phyloP scores from a whole-genome alignment of 176 grass and related monocot genomes.

The Metroxylon sagu region DNA sequence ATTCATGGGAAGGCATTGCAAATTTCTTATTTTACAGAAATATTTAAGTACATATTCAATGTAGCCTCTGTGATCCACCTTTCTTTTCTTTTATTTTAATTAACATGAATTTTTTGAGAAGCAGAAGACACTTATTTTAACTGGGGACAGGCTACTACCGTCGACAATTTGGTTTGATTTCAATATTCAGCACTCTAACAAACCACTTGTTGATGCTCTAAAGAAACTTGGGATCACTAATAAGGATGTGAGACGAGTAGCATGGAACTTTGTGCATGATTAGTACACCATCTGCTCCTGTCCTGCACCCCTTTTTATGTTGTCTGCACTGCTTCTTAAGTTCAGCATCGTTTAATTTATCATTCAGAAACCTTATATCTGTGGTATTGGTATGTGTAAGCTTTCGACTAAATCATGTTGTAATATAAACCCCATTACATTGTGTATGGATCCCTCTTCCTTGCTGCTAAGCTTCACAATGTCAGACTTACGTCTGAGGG shows the following conservation, averaged over 20 bases:
- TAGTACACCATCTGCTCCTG: constrained; percentile 17
- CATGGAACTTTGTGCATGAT: constrained; percentile 44
- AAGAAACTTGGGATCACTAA: constrained; percentile 37
- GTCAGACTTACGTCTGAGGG: constrained; percentile 28
- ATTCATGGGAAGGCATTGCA: constrained; percentile 33
- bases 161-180: constrained; percentile 67
- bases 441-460: constrained; percentile 37
- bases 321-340: no score
- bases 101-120: constrained; percentile 40
- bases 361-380: background rate
- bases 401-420: constrained; percentile 39
- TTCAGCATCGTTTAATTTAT: no score
- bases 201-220: constrained; percentile 43
- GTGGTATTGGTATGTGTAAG: constrained; percentile 13
- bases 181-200: constrained; percentile 52
- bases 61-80: no score
- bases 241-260: constrained; percentile 42
- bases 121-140: constrained; percentile 45
- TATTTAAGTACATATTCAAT: no score
- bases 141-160: constrained; percentile 50
- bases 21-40: background rate
- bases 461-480: constrained; percentile 34
- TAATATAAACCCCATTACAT: constrained; percentile 59
- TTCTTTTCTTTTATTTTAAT: no score
- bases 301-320: no score